Evolutionary conservation across 2,329 filamentous ascomycete genomes (phyloP), one percentile per base, ranked within the genome.

Genomic region (Verticillium klebahnii): DNA sequence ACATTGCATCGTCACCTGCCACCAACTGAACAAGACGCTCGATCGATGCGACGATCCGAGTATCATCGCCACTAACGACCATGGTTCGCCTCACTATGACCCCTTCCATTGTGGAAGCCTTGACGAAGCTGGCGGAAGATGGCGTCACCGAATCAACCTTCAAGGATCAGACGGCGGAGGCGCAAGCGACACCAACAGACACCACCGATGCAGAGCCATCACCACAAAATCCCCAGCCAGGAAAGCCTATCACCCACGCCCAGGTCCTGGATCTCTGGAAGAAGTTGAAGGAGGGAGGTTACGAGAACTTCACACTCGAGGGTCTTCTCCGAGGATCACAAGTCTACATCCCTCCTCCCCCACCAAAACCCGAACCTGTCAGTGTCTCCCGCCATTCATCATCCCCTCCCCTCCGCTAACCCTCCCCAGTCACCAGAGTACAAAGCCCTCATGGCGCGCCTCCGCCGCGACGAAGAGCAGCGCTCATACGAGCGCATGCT

Each of bases 81-180:
- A 94, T 94, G 91, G 90, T 93, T 19, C 80, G 90, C 54, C 85
- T 95, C 52, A 91, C 88, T n/a, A 89, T 92, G 81, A 93, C 90
- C 4, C 73, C 84, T 68, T 79, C 84, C 67, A 85, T 91, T 34
- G 85, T 89, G 75, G 85, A 86, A 72, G 89, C 83, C 0, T 70
- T 93, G 12, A 68, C 78, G 17, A 73, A 68, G 62, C 64, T 77
- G 15, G 72, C 73, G 34, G 63, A 69, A 45, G 40, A 61, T 34
- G 39, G 61, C 17, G 59, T 56, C 17, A 56, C 56, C 34, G 56
- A 62, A 60, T 31, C 50, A 58, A 66, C 39, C 60, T 55, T 23
- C 34, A 67, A 37, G 55, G 58, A 67, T 57, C 62, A 57, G 57
- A 71, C 66, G 65, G 11, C 19, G 1, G 45, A 25, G 11, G 9